Percentiles rank a stretch among this genome's conserved stretches.
Conservation (phyloP, 495 filamentous ascomycete species). For the Haplographium delicatum region DNA sequence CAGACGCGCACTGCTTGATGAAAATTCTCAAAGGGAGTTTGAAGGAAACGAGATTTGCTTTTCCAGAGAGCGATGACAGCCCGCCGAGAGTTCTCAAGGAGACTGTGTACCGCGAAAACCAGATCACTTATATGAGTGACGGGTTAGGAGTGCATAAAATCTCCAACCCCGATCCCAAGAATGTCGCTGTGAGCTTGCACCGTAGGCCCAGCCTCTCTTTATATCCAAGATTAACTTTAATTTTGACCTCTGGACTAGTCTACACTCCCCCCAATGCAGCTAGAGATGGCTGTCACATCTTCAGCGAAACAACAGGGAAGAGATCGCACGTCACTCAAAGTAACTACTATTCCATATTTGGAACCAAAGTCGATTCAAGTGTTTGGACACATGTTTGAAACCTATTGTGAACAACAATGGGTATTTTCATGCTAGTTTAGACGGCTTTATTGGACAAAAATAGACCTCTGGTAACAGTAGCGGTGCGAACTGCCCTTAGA, state of each 20-base stretch:
- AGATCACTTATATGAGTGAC: conserved; percentile 84
- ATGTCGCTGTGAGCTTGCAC: conserved; percentile 81
- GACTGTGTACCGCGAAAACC: conserved; percentile 10
- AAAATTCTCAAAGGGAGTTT: conserved; percentile 70
- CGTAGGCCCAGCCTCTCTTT: conserved; percentile 42
- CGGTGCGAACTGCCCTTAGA: too few species aligned
- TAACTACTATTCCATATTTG: conserved; percentile 27
- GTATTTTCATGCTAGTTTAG: too few species aligned
- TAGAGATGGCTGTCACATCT: conserved; percentile 66
- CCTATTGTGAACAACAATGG: too few species aligned
- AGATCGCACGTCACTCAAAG: conserved; percentile 48
- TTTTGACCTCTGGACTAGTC: conserved; percentile 47
- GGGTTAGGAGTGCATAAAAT: conserved; percentile 81
- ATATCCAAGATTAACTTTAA: conserved; percentile 48
- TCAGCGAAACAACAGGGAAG: conserved; percentile 57
- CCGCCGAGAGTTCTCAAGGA: conserved; percentile 16
- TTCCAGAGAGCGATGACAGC: conserved; percentile 43
- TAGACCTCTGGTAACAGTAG: too few species aligned
- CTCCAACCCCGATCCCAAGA: conserved; percentile 61
- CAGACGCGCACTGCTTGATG: conserved; percentile 70
- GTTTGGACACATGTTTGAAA: too few species aligned
- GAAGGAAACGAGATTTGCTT: conserved; percentile 74
- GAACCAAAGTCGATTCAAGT: conserved; percentile 10
- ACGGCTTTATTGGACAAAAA: too few species aligned
- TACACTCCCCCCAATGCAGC: conserved; percentile 90